A percentile compares a stretch with the other conserved stretches of the same genome.
These are phyloP conservation scores for Helotiales sp. DNA, from an alignment of 2,329 filamentous ascomycete species.

Conservation along the genomic window DNA sequence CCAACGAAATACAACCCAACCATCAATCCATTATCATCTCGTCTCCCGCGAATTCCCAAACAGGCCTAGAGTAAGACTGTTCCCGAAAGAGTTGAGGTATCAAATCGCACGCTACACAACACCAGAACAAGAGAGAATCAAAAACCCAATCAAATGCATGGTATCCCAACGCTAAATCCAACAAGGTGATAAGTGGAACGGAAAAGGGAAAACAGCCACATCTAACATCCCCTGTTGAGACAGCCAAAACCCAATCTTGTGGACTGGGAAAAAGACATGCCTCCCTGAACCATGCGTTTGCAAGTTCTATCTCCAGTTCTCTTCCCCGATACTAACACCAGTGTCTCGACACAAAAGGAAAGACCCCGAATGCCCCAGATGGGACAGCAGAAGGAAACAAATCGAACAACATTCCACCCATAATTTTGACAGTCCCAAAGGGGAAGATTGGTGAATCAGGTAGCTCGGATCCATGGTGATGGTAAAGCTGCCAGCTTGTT, in stretches of 20 bases:
- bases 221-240: conserved; percentile 31
- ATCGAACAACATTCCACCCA: conserved; percentile 24
- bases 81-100: conserved; percentile 12
- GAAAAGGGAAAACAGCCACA: conserved; percentile 12
- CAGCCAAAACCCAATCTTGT: conserved; percentile 38
- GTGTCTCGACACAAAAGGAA: conserved; percentile 13
- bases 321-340: conserved; percentile 21
- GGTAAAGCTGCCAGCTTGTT: conserved; percentile 20
- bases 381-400: conserved; percentile 25
- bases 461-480: conserved; percentile 50
- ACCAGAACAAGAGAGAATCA: background rate
- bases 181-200: conserved; percentile 3
- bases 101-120: conserved; percentile 4
- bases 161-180: conserved; percentile 2
- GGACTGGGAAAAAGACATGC: conserved; percentile 52
- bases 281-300: conserved; percentile 43
- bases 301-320: conserved; percentile 13
- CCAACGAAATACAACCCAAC: background rate
- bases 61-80: background rate
- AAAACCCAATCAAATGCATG: background rate
- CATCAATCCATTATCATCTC: conserved; percentile 6
- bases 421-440: conserved; percentile 37
- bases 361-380: conserved; percentile 36
- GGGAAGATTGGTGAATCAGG: conserved; percentile 42
- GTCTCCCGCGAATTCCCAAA: background rate